Base-by-base conservation (phyloP, 306 rosid genomes). In the Rosa multiflora region DNA sequence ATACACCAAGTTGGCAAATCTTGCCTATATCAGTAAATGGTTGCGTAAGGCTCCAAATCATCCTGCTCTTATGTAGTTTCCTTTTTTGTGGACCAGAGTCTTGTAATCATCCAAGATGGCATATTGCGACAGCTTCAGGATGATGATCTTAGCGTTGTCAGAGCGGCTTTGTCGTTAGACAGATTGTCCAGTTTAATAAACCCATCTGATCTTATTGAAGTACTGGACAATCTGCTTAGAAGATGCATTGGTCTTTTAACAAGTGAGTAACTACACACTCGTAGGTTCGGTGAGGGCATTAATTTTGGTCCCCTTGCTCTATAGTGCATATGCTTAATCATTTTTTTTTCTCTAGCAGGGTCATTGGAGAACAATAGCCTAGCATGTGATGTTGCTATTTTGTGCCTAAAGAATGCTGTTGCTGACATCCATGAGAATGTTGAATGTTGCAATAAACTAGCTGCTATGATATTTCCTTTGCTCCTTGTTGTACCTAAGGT, bases 401-500 rank as follows among this genome's bases (percentile, higher is more conserved):
- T 77, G 64, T 89, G 97, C 87, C 85, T 94, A 53, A 83, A 84
- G 78, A 89, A 83, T 40, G 87, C 88, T 76, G 82, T 86, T 29
- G 81, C 87, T 49, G 76, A 74, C 79, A 81, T 75, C 55, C 67
- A 46, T 46, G 86, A 78, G 80, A 82, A 64, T 73, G 55, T 43
- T 56, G 86, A 88, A 59, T 62, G 77, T 84, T 69, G 83, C 81
- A 75, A 85, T 78, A 84, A 18, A 48, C 42, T 87, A 56, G 88
- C 90, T 86, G 87, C 87, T 37, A 75, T 89, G 92, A 83, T 89
- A 44, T 92, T 90, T 84, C 97, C 99, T 9, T 58, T 92, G 62
- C 97, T 94, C 78, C 73, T 94, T 81, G 80, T 87, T 83, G 80
- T 83, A 64, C 97, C 92, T 59, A 92, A 94, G 99, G 99, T 94